phyloP scores from a whole-genome alignment of 2,329 filamentous ascomycete species.

The Colletotrichum agaves region DNA sequence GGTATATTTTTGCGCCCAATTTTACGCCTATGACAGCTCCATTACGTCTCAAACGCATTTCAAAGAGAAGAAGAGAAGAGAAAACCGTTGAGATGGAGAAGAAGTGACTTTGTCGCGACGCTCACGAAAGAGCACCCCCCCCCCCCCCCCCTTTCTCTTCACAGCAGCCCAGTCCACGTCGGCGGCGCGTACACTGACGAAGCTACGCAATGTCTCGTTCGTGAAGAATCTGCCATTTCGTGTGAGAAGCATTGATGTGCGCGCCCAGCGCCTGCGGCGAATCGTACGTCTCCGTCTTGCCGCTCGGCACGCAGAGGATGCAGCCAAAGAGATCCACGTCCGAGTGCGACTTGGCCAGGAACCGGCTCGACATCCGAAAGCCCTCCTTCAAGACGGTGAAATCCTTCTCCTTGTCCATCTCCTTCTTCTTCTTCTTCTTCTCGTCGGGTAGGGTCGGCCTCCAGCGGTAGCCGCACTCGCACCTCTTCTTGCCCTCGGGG shows the following conservation, averaged over 20 bases:
- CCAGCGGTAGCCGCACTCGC: constrained; percentile 52
- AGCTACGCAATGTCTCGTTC: constrained; percentile 41
- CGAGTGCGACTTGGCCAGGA: constrained; percentile 54
- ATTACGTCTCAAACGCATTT: too few species aligned
- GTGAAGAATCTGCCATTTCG: constrained; percentile 56
- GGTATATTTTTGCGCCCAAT: too few species aligned
- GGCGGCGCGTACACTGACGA: not conserved
- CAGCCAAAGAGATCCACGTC: constrained; percentile 48
- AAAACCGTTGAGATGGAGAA: too few species aligned
- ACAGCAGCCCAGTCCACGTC: too few species aligned
- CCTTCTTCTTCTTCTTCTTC: too few species aligned
- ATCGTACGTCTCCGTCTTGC: constrained; percentile 48
- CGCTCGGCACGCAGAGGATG: constrained; percentile 52
- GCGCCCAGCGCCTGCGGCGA: constrained; percentile 45
- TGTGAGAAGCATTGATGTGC: constrained; percentile 51
- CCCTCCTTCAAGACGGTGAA: constrained; percentile 49
- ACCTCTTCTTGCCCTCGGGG: constrained; percentile 42
- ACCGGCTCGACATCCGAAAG: constrained; percentile 51
- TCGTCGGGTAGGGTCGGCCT: constrained; percentile 24
- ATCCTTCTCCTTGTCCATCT: too few species aligned
- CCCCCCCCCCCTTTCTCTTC: too few species aligned
- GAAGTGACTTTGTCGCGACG: too few species aligned
- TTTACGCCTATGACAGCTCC: too few species aligned
- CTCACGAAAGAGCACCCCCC: too few species aligned
- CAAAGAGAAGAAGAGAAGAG: too few species aligned